Base-by-base conservation (phyloP, 108 stramenopile species). In the Nitzschia sp. region DNA sequence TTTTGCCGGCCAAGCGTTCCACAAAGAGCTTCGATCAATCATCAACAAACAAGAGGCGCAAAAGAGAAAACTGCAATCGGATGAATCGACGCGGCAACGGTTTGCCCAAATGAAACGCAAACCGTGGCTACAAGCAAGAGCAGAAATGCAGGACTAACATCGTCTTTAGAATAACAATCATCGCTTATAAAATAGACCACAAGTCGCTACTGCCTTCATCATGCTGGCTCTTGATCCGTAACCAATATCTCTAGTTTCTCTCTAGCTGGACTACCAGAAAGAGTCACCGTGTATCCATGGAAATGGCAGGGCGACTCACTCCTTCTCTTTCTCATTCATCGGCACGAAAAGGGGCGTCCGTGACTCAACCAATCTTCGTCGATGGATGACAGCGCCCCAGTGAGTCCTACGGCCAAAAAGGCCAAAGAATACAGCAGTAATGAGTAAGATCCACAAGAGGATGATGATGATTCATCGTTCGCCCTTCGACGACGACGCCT, bases 21-120 rank as follows among this genome's bases (percentile, higher is more conserved):
- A 95, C 67, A 90, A 82, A 60, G 89, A 91, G 59, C 57, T 95
- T 28, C 84, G 90, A 22, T 60, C 81, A 25, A 32, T 91, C 16
- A 71, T 85, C 21, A 85, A 72, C 23, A 68, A 71, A 41, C 90
- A 95, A 69, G 81, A 92, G 47, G 84, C 85, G 0, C 66, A 58
- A 23, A 91, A 95, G 62, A 66, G 75, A 45, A 77, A 89, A 48
- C 74, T 80, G 11, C 56, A 76, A 45, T 38, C 81, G 35, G 78
- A 85, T 4, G 87, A 90, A 71, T 80, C 87, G 6, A 76, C 91
- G 1, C 69, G 87, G 25, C 85, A 85, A 28, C 80, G 94, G 53
- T 64, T 91, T 61, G 75, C 80, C 45, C 94, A 95, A 72, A 95
- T 95, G 94, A 85, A 92, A 53, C 75, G 94, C 29, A 95, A 95